Evolutionary conservation across 768 basidiomycete species (phyloP).

Genomic region (Terana coerulea): DNA sequence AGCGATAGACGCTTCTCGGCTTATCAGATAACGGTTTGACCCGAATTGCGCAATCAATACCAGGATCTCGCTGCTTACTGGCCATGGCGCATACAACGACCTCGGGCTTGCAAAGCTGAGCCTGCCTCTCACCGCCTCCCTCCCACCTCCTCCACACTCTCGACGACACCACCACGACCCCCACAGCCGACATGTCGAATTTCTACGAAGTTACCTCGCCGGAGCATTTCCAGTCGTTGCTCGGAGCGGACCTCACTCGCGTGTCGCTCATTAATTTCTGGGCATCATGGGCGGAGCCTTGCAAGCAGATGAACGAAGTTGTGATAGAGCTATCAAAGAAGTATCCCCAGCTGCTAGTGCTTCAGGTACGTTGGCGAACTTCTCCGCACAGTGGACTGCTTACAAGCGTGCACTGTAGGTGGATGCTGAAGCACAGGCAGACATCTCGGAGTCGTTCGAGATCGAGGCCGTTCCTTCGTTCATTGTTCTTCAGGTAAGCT

Average conservation of each 20-base stretch:
- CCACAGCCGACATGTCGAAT: conserved; percentile 28
- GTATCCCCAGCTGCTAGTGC: conserved; percentile 62
- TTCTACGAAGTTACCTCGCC: conserved; percentile 53
- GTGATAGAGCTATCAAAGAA: conserved; percentile 70
- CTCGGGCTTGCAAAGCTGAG: background rate
- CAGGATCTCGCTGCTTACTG: background rate
- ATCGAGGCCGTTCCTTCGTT: conserved; percentile 87
- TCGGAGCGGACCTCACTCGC: conserved; percentile 72
- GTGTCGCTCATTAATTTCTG: conserved; percentile 92
- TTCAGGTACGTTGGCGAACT: conserved; percentile 50
- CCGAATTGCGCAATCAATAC: conserved; percentile 10
- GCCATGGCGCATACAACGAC: too few species aligned
- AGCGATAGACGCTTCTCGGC: background rate
- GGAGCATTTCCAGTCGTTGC: conserved; percentile 66
- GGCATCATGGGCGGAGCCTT: conserved; percentile 91
- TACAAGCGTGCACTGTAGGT: conserved; percentile 42
- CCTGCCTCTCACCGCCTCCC: background rate
- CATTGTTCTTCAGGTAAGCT: conserved; percentile 70
- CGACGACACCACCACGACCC: conserved; percentile 17
- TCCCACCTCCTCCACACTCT: conserved; percentile 1
- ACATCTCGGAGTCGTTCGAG: conserved; percentile 91
- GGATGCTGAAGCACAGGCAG: conserved; percentile 74
- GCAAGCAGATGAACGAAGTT: conserved; percentile 83
- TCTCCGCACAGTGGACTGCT: background rate
- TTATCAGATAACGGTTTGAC: conserved; percentile 13